Evolutionary conservation across 352 stramenopile species (phyloP), one percentile per base, ranked within the genome.

Genomic region (Phytophthora crassamura): DNA sequence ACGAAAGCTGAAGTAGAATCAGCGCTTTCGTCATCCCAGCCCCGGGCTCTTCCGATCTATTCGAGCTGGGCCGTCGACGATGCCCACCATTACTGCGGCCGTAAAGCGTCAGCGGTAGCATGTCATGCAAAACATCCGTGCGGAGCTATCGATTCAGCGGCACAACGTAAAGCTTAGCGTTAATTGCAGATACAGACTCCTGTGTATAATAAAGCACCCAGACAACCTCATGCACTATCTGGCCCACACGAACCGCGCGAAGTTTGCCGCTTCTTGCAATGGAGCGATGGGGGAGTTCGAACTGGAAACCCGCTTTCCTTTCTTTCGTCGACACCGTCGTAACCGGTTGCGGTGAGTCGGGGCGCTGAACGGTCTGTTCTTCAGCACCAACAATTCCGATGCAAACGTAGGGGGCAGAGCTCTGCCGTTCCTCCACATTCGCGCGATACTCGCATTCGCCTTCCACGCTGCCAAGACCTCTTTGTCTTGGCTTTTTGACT

Each of bases 1-100:
- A 90, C 2, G 84, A 77, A 25, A 92, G 51, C 48, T 92, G 84
- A 1, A 91, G 67, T 10, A 92, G 30, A 35, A 67, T 38, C 7
- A 85, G 51, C 4, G 67, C 65, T 55, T 77, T 82, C 7, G 42
- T 40, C 14, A 75, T 18, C 9, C 14, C 51, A 12, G 48, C 14
- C 4, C 56, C 39, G 8, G 14, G 1, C 5, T 57, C 32, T 8
- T 43, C 30, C 11, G 10, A 5, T 40, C 8, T 50, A 15, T 22
- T 16, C 32, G 32, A 47, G 3, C 33, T 54, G 12, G 12, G n/a
- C 0, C 0, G 25, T 42, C 12, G 7, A 5, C 16, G 3, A 7
- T 15, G 15, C 15, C 12, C 25, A 16, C 7, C 32, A n/a, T 22
- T 46, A 7, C 2, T 35, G 15, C 14, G 16, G 1, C 70, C 69